Conservation (phyloP, 202 grass and related monocot genomes). For the Digitaria exilis region DNA sequence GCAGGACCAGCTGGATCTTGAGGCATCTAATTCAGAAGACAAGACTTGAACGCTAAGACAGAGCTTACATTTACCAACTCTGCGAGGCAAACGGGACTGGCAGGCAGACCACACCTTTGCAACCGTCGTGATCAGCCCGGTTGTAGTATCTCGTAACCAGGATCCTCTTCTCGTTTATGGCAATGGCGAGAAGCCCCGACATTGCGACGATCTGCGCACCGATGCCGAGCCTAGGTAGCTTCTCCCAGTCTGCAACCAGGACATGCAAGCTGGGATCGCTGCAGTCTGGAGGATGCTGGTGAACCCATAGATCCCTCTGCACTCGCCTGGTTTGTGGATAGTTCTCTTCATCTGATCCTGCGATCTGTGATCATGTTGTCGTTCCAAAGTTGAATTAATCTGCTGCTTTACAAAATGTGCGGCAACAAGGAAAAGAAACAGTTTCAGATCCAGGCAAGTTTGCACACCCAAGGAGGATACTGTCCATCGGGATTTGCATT, state of each 20-base stretch:
- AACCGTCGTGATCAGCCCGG: constrained; percentile 65
- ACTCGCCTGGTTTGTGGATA: constrained; percentile 67
- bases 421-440: not conserved
- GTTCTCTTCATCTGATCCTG: constrained; percentile 77
- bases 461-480: constrained; percentile 75
- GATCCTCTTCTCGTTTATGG: constrained; percentile 65
- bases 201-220: constrained; percentile 62
- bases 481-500: constrained; percentile 1
- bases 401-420: not conserved
- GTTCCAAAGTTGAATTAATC: not conserved
- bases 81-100: not conserved
- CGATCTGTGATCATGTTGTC: constrained; percentile 40
- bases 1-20: constrained; percentile 69
- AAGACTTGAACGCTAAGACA: constrained; percentile 11
- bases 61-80: not conserved
- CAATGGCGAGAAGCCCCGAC: constrained; percentile 64
- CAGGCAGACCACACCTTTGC: constrained; percentile 42
- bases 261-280: constrained; percentile 52
- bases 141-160: constrained; percentile 70
- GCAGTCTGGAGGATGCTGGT: constrained; percentile 70
- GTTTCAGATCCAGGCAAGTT: constrained; percentile 3
- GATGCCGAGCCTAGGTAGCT: constrained; percentile 57
- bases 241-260: constrained; percentile 72
- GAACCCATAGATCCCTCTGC: constrained; percentile 73
- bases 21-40: constrained; percentile 46